These are phyloP conservation scores for Pyrus betulifolia DNA, from an alignment of 306 rosid species.

Conservation along the genomic window DNA sequence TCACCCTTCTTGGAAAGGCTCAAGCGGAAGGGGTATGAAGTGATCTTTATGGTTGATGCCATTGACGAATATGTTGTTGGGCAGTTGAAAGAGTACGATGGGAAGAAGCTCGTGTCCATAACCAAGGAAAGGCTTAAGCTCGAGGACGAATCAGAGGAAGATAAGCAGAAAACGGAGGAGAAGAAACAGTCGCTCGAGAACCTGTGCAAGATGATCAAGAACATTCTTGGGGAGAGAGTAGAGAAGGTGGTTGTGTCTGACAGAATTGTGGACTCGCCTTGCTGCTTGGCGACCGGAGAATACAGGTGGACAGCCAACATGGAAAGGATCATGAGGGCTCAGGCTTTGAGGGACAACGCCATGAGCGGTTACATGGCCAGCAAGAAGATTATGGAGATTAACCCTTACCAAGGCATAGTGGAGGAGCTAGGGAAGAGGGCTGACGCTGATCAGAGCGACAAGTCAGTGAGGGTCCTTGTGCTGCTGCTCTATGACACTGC, in stretches of 20 bases:
- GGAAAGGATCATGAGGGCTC: slow-evolving; percentile 35
- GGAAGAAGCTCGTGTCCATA: slow-evolving; percentile 24
- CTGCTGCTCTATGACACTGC: slow-evolving; percentile 18
- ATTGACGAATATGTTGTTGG: slow-evolving; percentile 25
- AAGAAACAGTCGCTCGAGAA: slow-evolving; percentile 25
- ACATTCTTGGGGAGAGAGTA: slow-evolving; percentile 20
- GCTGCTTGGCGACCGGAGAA: slow-evolving; percentile 15
- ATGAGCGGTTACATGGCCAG: slow-evolving; percentile 25
- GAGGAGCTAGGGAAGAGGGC: slow-evolving; percentile 23
- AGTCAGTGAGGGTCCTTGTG: slow-evolving; percentile 15
- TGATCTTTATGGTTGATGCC: slow-evolving; percentile 24
- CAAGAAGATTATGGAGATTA: slow-evolving; percentile 36
- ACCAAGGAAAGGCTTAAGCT: slow-evolving; percentile 28
- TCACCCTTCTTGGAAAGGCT: slow-evolving; percentile 27
- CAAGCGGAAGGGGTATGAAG: slow-evolving; percentile 23
- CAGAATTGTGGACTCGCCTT: slow-evolving; percentile 22
- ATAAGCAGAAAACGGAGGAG: slow-evolving; percentile 15
- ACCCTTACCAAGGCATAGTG: slow-evolving; percentile 11
- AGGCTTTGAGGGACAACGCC: slow-evolving; percentile 19
- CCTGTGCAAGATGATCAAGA: slow-evolving; percentile 23
- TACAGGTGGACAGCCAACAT: slow-evolving; percentile 32
- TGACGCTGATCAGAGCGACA: slow-evolving; percentile 13
- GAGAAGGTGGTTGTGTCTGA: slow-evolving; percentile 28
- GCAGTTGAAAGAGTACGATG: slow-evolving; percentile 30
- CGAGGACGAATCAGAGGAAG: slow-evolving; percentile 24